These are phyloP conservation scores for Leishmania arabica DNA, from an alignment of 208 protist genomes.

Conservation along the genomic window DNA sequence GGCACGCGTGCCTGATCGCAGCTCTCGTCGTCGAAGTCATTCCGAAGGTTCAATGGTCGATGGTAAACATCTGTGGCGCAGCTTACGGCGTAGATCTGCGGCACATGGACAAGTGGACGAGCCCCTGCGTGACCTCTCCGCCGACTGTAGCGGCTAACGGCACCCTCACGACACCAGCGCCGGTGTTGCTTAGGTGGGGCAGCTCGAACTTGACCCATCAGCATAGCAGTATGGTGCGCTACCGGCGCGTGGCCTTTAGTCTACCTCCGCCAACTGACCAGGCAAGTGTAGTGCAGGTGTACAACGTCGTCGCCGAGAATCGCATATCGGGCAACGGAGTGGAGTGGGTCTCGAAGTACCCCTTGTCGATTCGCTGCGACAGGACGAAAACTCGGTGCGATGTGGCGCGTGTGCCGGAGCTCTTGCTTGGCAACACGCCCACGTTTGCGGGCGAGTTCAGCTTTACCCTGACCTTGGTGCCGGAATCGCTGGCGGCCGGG, in stretches of 20 bases:
- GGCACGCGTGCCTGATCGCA: constrained; percentile 55
- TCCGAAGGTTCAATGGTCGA: constrained; percentile 52
- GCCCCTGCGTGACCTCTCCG: constrained; percentile 14
- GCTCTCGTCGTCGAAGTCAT: constrained; percentile 64
- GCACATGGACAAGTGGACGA: constrained; percentile 29
- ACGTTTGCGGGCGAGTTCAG: not conserved
- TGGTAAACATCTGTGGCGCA: constrained; percentile 66
- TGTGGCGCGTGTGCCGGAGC: constrained; percentile 32
- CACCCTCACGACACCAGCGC: not conserved
- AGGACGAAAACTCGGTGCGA: constrained; percentile 32
- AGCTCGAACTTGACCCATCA: constrained; percentile 27
- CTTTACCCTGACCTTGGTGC: constrained; percentile 14
- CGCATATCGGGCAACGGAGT: constrained; percentile 9
- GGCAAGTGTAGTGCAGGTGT: constrained; percentile 5
- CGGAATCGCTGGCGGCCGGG: constrained; percentile 19
- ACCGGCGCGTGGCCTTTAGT: constrained; percentile 47
- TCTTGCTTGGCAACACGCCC: constrained; percentile 15
- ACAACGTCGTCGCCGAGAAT: constrained; percentile 15
- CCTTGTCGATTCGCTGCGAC: constrained; percentile 26
- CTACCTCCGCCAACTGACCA: constrained; percentile 27
- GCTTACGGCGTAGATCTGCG: constrained; percentile 37
- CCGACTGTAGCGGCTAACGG: constrained; percentile 1
- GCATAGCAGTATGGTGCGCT: constrained; percentile 37
- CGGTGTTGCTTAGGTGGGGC: constrained; percentile 40
- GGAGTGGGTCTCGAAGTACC: constrained; percentile 6